Evolutionary conservation across 805 yeast genomes (phyloP).

Genomic region (Cyberlindnera meyerae): DNA sequence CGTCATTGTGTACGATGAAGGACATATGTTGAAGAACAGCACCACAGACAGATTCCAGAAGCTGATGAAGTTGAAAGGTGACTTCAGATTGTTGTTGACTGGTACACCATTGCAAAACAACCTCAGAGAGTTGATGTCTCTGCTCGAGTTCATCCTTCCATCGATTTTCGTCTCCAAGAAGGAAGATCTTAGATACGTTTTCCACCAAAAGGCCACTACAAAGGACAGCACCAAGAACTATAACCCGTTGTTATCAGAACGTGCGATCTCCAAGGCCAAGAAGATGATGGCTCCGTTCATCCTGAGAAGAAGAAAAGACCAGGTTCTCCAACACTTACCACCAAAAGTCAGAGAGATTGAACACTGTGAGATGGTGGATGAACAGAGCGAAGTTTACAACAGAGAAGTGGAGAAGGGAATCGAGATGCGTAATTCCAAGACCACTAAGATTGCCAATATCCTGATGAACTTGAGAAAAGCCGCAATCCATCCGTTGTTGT

Average conservation of each 20-base stretch:
- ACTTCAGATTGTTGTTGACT: conserved; percentile 81
- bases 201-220: conserved; percentile 82
- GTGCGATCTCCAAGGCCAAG: conserved; percentile 89
- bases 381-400: conserved; percentile 57
- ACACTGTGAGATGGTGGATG: conserved; percentile 55
- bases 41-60: conserved; percentile 81
- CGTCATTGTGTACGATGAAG: conserved; percentile 93
- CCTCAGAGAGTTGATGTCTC: conserved; percentile 81
- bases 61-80: conserved; percentile 76
- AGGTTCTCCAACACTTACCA: conserved; percentile 87
- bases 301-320: conserved; percentile 84
- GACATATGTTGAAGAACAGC: conserved; percentile 93
- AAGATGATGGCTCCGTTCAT: conserved; percentile 99
- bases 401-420: conserved; percentile 44
- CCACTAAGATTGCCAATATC: conserved; percentile 53
- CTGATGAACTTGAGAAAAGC: conserved; percentile 91
- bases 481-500: conserved; percentile 84
- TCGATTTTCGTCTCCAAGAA: conserved; percentile 71
- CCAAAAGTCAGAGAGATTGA: conserved; percentile 60
- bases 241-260: conserved; percentile 81
- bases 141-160: conserved; percentile 89
- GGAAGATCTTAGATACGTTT: conserved; percentile 75
- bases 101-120: conserved; percentile 98
- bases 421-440: conserved; percentile 24
- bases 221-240: conserved; percentile 43